These are phyloP conservation scores for Penicillium longicatenatum DNA, from an alignment of 495 filamentous ascomycete species.

Conservation along the genomic window DNA sequence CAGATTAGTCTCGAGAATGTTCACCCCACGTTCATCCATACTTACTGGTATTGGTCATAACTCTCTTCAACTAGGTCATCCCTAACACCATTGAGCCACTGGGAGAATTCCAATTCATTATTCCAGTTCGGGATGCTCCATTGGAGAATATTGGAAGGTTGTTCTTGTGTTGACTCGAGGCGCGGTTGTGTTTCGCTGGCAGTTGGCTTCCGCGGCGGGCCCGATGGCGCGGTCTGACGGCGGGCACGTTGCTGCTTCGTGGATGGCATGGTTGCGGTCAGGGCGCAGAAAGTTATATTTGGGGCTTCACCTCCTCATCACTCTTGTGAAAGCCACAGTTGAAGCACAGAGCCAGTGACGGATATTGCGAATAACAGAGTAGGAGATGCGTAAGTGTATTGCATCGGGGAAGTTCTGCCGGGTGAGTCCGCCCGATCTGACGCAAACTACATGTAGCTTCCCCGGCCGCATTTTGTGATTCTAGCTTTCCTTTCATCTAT, in stretches of 20 bases:
- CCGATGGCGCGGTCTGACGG: slow-evolving; percentile 47
- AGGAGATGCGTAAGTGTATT: slow-evolving; percentile 19
- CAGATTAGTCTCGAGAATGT: slow-evolving; percentile 14
- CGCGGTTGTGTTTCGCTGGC: slow-evolving; percentile 26
- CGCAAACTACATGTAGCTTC: slow-evolving; percentile 31
- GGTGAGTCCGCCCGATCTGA: slow-evolving; percentile 35
- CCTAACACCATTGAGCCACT: slow-evolving; percentile 64
- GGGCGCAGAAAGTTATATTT: neutral
- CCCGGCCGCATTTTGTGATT: slow-evolving; percentile 10
- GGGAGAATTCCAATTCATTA: slow-evolving; percentile 61
- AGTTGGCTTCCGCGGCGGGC: slow-evolving; percentile 35
- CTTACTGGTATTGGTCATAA: slow-evolving; percentile 82
- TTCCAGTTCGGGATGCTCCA: slow-evolving; percentile 23
- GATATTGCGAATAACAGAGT: neutral
- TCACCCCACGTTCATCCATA: slow-evolving; percentile 21
- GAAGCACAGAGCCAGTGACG: slow-evolving; percentile 1
- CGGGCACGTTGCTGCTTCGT: slow-evolving; percentile 39
- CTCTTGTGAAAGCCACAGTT: slow-evolving; percentile 5
- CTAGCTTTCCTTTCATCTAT: neutral
- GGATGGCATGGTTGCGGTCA: slow-evolving; percentile 28
- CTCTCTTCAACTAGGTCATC: slow-evolving; percentile 73
- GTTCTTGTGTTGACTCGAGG: slow-evolving; percentile 28
- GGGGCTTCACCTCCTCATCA: slow-evolving; percentile 10
- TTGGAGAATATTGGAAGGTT: slow-evolving; percentile 7
- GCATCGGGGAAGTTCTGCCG: slow-evolving; percentile 39